phyloP scores from a whole-genome alignment of 352 stramenopile species.

The Globisporangium parvum region DNA sequence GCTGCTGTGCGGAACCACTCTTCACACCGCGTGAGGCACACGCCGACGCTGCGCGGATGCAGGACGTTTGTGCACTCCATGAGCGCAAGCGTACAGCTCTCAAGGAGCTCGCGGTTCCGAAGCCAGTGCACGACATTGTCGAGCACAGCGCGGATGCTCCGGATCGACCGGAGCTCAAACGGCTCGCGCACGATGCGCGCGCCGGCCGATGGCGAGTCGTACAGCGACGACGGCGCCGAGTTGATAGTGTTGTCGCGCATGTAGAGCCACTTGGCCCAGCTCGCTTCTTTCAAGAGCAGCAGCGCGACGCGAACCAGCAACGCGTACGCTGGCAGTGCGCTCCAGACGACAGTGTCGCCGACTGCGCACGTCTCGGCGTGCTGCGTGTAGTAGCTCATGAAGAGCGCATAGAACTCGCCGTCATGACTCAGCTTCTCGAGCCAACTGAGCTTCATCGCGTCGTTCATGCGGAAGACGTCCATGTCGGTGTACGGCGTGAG shows the following conservation, averaged over 20 bases:
- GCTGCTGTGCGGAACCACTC: slow-evolving; percentile 58
- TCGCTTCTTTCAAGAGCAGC: slow-evolving; percentile 57
- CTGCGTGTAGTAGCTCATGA: slow-evolving; percentile 54
- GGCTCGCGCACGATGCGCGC: slow-evolving; percentile 24
- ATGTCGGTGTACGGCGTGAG: slow-evolving; percentile 40
- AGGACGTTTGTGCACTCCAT: slow-evolving; percentile 75
- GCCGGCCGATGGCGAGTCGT: slow-evolving; percentile 9
- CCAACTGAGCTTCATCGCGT: slow-evolving; percentile 33
- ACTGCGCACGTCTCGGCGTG: slow-evolving; percentile 39
- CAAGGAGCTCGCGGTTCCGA: slow-evolving; percentile 52
- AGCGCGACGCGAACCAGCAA: slow-evolving; percentile 53
- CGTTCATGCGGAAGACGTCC: slow-evolving; percentile 53
- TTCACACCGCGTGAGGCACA: slow-evolving; percentile 54
- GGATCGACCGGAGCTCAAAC: slow-evolving; percentile 47
- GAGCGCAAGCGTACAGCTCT: slow-evolving; percentile 58
- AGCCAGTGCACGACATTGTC: slow-evolving; percentile 48
- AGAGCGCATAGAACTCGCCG: slow-evolving; percentile 67
- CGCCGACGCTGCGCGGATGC: slow-evolving; percentile 51
- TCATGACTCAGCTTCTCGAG: slow-evolving; percentile 52
- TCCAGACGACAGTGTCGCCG: slow-evolving; percentile 36
- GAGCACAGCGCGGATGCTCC: slow-evolving; percentile 47
- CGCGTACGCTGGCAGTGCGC: slow-evolving; percentile 50
- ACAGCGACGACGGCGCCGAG: slow-evolving; percentile 24
- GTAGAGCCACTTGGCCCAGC: slow-evolving; percentile 58
- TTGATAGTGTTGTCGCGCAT: slow-evolving; percentile 36